Percentiles rank a stretch among this genome's conserved stretches.
These are phyloP conservation scores for Brassica nigra DNA, from an alignment of 345 rosid genomes.

Conservation along the genomic window DNA sequence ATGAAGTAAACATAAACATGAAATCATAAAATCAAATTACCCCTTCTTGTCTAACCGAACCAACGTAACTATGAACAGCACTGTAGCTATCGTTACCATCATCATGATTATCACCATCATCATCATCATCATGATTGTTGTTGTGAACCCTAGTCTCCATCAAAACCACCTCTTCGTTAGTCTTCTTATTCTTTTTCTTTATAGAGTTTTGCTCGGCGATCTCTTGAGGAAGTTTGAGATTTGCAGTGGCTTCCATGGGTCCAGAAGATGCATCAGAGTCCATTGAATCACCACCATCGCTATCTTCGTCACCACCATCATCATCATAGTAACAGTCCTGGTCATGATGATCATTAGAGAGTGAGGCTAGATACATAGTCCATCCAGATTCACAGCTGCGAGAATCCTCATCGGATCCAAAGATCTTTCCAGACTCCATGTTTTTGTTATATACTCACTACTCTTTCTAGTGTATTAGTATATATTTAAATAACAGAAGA, in stretches of 20 bases:
- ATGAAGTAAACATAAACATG: constrained; percentile 39
- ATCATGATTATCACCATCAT: constrained; percentile 17
- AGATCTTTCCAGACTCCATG: constrained; percentile 52
- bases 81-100: constrained; percentile 39
- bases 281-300: constrained; percentile 61
- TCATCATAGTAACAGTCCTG: constrained; percentile 22
- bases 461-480: neutral
- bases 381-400: constrained; percentile 66
- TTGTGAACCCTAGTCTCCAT: constrained; percentile 35
- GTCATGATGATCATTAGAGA: constrained; percentile 28
- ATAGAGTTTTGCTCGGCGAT: constrained; percentile 16
- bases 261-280: constrained; percentile 82
- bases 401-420: constrained; percentile 46
- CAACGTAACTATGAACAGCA: constrained; percentile 37
- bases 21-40: constrained; percentile 42
- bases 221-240: constrained; percentile 26
- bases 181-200: constrained; percentile 25
- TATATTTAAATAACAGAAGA: neutral
- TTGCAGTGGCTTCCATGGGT: constrained; percentile 43
- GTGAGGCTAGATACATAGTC: constrained; percentile 64
- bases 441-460: neutral
- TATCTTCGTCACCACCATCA: constrained; percentile 29
- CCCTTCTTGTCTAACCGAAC: constrained; percentile 27
- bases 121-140: constrained; percentile 5
- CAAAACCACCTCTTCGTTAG: constrained; percentile 28